Percentiles rank a stretch among this genome's conserved stretches.
These are phyloP conservation scores for Stagonosporopsis rhizophila DNA, from an alignment of 2,329 filamentous ascomycete species.

Conservation along the genomic window DNA sequence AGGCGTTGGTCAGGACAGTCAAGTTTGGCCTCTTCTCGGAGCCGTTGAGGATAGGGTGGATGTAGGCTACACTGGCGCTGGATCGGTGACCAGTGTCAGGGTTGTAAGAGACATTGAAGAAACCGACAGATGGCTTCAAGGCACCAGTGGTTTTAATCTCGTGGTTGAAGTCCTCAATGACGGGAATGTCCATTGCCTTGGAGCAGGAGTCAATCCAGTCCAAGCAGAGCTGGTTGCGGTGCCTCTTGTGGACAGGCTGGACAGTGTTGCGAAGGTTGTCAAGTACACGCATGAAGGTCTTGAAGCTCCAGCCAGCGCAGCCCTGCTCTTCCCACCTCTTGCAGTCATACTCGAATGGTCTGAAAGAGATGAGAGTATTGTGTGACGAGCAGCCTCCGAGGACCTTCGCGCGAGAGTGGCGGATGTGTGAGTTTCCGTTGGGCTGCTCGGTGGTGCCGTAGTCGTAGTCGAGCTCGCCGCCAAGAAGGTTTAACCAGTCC, in stretches of 20 bases:
- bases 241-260: slow-evolving; percentile 83
- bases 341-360: slow-evolving; percentile 88
- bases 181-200: slow-evolving; percentile 77
- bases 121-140: slow-evolving; percentile 79
- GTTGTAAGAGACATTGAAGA: slow-evolving; percentile 92
- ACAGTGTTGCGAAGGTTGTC: slow-evolving; percentile 89
- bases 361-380: slow-evolving; percentile 93
- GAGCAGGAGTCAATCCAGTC: slow-evolving; percentile 88
- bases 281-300: slow-evolving; percentile 80
- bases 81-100: slow-evolving; percentile 84
- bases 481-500: slow-evolving; percentile 84
- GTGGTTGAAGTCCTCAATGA: slow-evolving; percentile 85
- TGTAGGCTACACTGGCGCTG: slow-evolving; percentile 89
- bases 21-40: slow-evolving; percentile 84
- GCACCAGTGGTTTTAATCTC: slow-evolving; percentile 77
- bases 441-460: slow-evolving; percentile 90
- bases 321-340: slow-evolving; percentile 83
- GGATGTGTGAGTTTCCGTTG: slow-evolving; percentile 88
- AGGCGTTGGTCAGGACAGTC: slow-evolving; percentile 85
- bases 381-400: slow-evolving; percentile 91
- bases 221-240: slow-evolving; percentile 88
- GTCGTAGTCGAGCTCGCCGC: slow-evolving; percentile 88
- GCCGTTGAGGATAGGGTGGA: slow-evolving; percentile 86
- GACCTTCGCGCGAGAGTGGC: slow-evolving; percentile 91
- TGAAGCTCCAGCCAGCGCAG: slow-evolving; percentile 85